Percentiles rank a stretch among this genome's conserved stretches.
phyloP scores from a whole-genome alignment of 345 rosid species.

The Schrenkiella parvula region DNA sequence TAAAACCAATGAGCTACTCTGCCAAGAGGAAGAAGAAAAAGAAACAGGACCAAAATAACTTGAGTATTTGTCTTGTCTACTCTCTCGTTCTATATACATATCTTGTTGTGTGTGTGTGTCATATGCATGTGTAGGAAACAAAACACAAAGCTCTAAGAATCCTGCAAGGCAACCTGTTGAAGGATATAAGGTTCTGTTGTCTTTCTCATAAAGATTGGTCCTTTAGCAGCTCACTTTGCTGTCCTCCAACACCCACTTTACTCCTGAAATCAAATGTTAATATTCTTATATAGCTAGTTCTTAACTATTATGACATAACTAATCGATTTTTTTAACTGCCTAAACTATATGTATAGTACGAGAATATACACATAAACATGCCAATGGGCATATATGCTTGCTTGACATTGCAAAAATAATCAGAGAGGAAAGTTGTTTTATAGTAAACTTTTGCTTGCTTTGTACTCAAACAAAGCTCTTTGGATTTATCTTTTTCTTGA shows the following conservation, averaged over 20 bases:
- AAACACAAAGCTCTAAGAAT: constrained; percentile 16
- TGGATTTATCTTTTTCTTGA: constrained; percentile 21
- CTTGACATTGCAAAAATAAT: constrained; percentile 44
- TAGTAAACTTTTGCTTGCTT: constrained; percentile 64
- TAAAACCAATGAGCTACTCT: constrained; percentile 5
- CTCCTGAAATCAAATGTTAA: constrained; percentile 27
- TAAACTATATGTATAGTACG: neutral
- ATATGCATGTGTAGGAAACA: constrained; percentile 19
- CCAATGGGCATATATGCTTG: constrained; percentile 70
- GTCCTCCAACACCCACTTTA: constrained; percentile 35
- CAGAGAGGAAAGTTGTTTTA: constrained; percentile 28
- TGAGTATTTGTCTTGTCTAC: neutral
- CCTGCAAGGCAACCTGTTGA: constrained; percentile 29
- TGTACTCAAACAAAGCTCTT: constrained; percentile 64
- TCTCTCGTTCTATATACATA: neutral
- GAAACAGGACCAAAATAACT: constrained; percentile 10
- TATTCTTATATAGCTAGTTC: neutral
- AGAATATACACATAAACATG: constrained; percentile 11
- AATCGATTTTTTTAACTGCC: neutral
- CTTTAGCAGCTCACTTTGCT: constrained; percentile 42
- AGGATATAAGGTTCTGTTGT: constrained; percentile 25
- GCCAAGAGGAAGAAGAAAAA: neutral
- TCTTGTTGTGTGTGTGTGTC: neutral
- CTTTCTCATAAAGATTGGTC: constrained; percentile 45
- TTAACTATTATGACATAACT: neutral